phyloP scores from a whole-genome alignment of 148 eudicot genomes.

The Rhododendron williamsianum region DNA sequence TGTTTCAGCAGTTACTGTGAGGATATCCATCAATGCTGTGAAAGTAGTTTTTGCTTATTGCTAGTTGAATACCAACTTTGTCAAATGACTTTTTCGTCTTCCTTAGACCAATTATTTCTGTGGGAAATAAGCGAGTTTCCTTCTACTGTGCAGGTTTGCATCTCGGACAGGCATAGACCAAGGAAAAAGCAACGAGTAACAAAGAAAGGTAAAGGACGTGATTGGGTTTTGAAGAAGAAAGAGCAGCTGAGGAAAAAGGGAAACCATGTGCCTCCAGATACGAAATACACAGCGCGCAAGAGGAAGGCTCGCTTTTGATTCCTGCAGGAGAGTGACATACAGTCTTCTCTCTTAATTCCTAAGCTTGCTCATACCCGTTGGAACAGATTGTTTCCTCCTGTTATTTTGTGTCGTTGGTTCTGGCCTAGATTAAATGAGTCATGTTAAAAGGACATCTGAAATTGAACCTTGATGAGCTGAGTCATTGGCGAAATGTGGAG shows the following conservation, averaged over 20 bases:
- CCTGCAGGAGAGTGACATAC: not conserved
- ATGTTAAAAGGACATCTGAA: not conserved
- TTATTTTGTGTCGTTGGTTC: not conserved
- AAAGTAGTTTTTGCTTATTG: not conserved
- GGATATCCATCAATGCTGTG: not conserved
- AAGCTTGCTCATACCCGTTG: not conserved
- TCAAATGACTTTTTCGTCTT: not conserved
- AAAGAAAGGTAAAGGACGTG: slow-evolving; percentile 51
- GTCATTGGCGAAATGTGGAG: not conserved
- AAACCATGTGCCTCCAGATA: slow-evolving; percentile 53
- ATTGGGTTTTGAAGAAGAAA: slow-evolving; percentile 67
- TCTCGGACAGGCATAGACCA: slow-evolving; percentile 78
- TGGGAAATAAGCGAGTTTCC: not conserved
- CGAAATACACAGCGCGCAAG: slow-evolving; percentile 82
- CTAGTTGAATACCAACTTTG: not conserved
- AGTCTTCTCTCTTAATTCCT: not conserved
- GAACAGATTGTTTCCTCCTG: not conserved
- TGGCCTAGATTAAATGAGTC: not conserved
- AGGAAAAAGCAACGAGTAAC: slow-evolving; percentile 58
- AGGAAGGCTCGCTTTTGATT: slow-evolving; percentile 67
- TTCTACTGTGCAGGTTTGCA: slow-evolving; percentile 33
- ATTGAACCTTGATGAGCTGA: not conserved
- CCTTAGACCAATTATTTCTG: not conserved
- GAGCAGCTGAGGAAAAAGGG: slow-evolving; percentile 78
- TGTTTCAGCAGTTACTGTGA: not conserved